phyloP scores from a whole-genome alignment of 768 basidiomycete species.

The Favolaschia claudopus region DNA sequence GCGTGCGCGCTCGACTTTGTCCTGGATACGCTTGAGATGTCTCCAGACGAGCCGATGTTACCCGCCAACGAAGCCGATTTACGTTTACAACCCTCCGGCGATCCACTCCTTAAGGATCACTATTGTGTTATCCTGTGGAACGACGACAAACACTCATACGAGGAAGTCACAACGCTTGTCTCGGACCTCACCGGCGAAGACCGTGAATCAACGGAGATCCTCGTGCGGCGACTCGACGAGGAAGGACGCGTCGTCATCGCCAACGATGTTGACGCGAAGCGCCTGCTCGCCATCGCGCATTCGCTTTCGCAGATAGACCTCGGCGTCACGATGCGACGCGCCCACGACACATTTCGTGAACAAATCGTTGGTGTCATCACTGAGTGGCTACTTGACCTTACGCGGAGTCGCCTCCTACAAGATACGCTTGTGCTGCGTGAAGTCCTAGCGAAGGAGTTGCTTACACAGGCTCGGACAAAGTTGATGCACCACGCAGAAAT shows the following conservation, averaged over 20 bases:
- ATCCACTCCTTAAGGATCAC: slow-evolving; percentile 81
- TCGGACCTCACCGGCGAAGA: slow-evolving; percentile 59
- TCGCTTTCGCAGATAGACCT: slow-evolving; percentile 88
- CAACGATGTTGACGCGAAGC: slow-evolving; percentile 61
- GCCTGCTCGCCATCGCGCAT: slow-evolving; percentile 80
- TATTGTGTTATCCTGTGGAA: slow-evolving; percentile 92
- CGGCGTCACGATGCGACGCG: slow-evolving; percentile 87
- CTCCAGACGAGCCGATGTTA: slow-evolving; percentile 78
- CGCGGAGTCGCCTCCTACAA: slow-evolving; percentile 70
- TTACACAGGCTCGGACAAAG: slow-evolving; percentile 67
- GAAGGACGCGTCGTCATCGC: slow-evolving; percentile 85
- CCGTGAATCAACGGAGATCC: slow-evolving; percentile 61
- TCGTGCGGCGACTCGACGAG: slow-evolving; percentile 73
- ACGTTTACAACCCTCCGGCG: slow-evolving; percentile 75
- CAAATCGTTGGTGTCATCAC: slow-evolving; percentile 84
- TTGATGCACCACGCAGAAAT: slow-evolving; percentile 50
- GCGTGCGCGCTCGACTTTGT: slow-evolving; percentile 84
- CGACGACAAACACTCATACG: slow-evolving; percentile 95
- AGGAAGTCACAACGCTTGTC: slow-evolving; percentile 82
- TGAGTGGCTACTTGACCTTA: slow-evolving; percentile 85
- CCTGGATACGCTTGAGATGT: slow-evolving; percentile 82
- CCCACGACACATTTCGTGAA: slow-evolving; percentile 89
- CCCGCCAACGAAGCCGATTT: slow-evolving; percentile 74
- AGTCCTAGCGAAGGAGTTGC: slow-evolving; percentile 72
- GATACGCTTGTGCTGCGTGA: slow-evolving; percentile 77